Percentiles rank a stretch among this genome's conserved stretches.
Evolutionary conservation across 2,329 filamentous ascomycete species (phyloP).

Genomic region (Dactylellina cionopaga): DNA sequence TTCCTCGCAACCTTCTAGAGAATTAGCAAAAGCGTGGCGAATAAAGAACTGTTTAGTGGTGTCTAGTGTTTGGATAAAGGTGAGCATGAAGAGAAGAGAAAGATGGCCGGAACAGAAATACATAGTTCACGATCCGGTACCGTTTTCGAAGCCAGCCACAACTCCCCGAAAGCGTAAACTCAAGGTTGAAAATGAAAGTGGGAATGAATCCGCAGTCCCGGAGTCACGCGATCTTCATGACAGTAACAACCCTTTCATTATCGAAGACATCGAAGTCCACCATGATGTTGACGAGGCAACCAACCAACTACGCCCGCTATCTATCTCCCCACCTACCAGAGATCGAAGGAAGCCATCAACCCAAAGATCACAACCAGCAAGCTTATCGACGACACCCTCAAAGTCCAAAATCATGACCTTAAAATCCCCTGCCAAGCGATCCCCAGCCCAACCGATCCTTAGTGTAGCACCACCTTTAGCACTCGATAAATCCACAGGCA

Average conservation of each 20-base stretch:
- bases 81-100: constrained; percentile 41
- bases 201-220: not conserved
- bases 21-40: constrained; percentile 36
- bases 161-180: constrained; percentile 5
- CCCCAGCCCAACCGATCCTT: constrained; percentile 16
- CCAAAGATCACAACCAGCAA: constrained; percentile 9
- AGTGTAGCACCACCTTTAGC: not conserved
- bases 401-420: constrained; percentile 47
- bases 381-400: constrained; percentile 26
- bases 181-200: constrained; percentile 4
- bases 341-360: not conserved
- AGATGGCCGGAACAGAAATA: constrained; percentile 37
- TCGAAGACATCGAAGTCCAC: constrained; percentile 42
- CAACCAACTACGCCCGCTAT: constrained; percentile 15
- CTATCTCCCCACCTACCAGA: constrained; percentile 18
- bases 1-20: constrained; percentile 10
- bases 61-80: constrained; percentile 35
- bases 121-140: constrained; percentile 7
- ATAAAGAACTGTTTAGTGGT: constrained; percentile 18
- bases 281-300: constrained; percentile 32
- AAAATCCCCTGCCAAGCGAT: constrained; percentile 34
- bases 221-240: constrained; percentile 17
- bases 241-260: constrained; percentile 39
- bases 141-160: not conserved
- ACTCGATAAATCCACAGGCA: constrained; percentile 1